Evolutionary conservation across 306 rosid species (phyloP), one percentile per base, ranked within the genome.

Genomic region (Cicer bijugum): DNA sequence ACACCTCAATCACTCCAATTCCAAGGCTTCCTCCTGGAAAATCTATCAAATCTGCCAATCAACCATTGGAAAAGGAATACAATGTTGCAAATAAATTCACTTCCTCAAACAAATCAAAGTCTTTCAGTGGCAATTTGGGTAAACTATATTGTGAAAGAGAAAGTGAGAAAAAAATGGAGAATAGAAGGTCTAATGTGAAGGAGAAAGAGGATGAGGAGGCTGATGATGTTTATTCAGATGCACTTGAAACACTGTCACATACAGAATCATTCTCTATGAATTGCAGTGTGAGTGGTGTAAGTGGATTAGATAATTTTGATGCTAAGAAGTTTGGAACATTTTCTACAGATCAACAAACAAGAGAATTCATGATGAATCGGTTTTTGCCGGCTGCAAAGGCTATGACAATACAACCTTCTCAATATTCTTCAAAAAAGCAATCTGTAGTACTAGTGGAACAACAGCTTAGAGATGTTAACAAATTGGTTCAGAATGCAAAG

Each of bases 311-410:
- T 5, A 78, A 78, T 59, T 67, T 72, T 14, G 82, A 77, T 46
- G 52, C 60, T 20, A 84, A 81, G 52, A 91, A 83, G 19, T 89
- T 75, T 6, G 89, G 87, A 67, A 71, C 85, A 38, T 88, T 87
- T 67, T 82, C 82, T 11, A 74, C 80, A 0, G 99, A 94, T 85
- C 84, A 88, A 38, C 89, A 90, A 80, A 86, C 89, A 71, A 82
- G 84, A 57, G 99, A 91, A 63, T 91, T 91, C 85, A 90, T 94
- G 99, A 88, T 94, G 97, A 85, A 71, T 57, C 90, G 99, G 53
- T 94, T 91, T 88, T 82, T 94, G 70, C 99, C 99, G 11, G 99
- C 97, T 10, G 99, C 99, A 40, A 91, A 85, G 85, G 99, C 99
- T 33, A 91, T 94, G 96, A 84, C 92, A 16, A 38, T 94, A 42